Evolutionary conservation across 2,329 filamentous ascomycete species (phyloP), one percentile per base, ranked within the genome.

Genomic region (Knufia fluminis): DNA sequence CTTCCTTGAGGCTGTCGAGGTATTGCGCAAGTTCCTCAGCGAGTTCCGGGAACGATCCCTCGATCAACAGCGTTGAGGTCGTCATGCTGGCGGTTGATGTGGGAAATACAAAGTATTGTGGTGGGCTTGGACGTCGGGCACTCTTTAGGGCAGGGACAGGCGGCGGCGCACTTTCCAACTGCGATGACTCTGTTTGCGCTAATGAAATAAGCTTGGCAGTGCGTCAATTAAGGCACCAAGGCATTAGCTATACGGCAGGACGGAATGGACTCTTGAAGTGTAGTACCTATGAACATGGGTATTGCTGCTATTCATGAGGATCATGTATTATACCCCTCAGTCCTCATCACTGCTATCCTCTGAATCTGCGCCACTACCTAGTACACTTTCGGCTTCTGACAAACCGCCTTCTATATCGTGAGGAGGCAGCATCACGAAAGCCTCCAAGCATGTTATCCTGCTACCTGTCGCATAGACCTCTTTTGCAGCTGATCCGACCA

Each of bases 21-120:
- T 94, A 96, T 63, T 90, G 85, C 68, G 91, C 89, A 75, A 98
- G 86, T 74, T 98, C 92, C 70, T 86, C 83, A 63, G 86, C 83
- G 66, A 96, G 83, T 74, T 97, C 92, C 68, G 89, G 82, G 69
- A 96, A 95, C 63, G 81, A 80, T 69, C 92, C 92, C 76, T 98
- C 92, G 70, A 98, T 80, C 61, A 83, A 73, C 61, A 82, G 76
- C 63, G 76, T 72, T 55, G 78, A 73, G 60, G 72, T 76, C 56
- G 78, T 76, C 79, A 82, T 82, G 60, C 53, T 49, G 54, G 33
- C 33, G 16, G 28, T 6, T n/a, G 24, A 19, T n/a, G 26, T 16
- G 26, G 10, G 26, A 16, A 23, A 17, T 6, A 36, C 4, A 6
- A 36, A 36, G 33, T 36, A 14, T 36, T 6, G 33, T 36, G 33